Evolutionary conservation across 176 grass and related monocot genomes (phyloP).

Genomic region (Triticum urartu): DNA sequence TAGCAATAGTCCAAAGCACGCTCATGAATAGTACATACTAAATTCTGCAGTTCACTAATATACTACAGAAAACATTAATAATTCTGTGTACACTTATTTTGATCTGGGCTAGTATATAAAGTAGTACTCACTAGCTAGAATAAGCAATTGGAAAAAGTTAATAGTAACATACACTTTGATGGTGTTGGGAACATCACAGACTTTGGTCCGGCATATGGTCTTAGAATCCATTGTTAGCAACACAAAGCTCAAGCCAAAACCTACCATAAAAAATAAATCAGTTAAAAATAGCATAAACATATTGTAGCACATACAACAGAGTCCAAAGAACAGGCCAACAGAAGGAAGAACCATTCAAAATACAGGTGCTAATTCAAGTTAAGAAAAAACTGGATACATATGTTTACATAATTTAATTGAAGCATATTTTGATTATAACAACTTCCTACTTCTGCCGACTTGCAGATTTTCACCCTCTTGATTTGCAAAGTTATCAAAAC

Average conservation of each 20-base stretch:
- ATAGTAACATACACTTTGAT: slow-evolving; percentile 14
- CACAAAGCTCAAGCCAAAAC: neutral
- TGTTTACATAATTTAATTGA: neutral
- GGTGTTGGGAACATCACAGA: neutral
- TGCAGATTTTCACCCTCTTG: neutral
- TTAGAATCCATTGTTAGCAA: neutral
- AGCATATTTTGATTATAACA: neutral
- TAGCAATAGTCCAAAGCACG: neutral
- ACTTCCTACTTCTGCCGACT: neutral
- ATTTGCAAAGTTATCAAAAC: neutral
- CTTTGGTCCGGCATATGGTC: neutral
- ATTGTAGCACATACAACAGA: neutral
- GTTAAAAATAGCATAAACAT: neutral
- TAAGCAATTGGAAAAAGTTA: neutral
- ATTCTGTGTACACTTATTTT: neutral
- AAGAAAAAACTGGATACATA: neutral
- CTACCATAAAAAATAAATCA: neutral
- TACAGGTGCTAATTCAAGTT: neutral
- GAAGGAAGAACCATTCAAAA: neutral
- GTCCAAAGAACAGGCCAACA: neutral
- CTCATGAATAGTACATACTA: neutral
- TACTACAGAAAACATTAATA: neutral
- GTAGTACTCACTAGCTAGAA: neutral
- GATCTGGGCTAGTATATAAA: neutral
- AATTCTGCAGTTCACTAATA: neutral